phyloP scores from a whole-genome alignment of 371 early-diverging fungal genomes.

The Rhizopus sp. region DNA sequence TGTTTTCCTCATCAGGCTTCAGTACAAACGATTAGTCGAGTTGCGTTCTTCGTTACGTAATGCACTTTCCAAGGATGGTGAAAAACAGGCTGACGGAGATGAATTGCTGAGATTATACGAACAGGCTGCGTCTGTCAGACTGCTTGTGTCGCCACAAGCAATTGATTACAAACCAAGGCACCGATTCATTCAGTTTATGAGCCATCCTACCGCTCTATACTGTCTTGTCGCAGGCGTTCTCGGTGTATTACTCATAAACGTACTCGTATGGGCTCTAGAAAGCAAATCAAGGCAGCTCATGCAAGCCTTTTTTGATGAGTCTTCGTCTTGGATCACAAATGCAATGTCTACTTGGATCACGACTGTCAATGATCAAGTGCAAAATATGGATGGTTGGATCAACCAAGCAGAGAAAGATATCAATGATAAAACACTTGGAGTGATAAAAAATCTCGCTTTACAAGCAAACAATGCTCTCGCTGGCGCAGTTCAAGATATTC shows the following conservation, averaged over 20 bases:
- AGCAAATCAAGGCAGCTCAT: not conserved
- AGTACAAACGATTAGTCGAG: no score
- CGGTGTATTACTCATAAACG: constrained; percentile 18
- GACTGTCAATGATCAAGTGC: not conserved
- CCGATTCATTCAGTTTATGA: constrained; percentile 25
- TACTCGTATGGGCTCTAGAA: constrained; percentile 1
- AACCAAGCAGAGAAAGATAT: constrained; percentile 23
- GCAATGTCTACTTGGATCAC: constrained; percentile 12
- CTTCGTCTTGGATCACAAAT: constrained; percentile 4
- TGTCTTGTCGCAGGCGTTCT: constrained; percentile 30
- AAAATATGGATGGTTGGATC: constrained; percentile 32
- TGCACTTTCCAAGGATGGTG: no score
- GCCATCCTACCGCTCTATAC: constrained; percentile 31
- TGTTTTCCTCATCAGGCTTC: no score
- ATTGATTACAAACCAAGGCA: not conserved
- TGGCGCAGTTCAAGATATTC: constrained; percentile 25
- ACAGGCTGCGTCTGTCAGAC: no score
- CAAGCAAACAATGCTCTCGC: constrained; percentile 33
- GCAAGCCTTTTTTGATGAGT: constrained; percentile 1
- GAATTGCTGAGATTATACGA: no score
- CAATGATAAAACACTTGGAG: constrained; percentile 30
- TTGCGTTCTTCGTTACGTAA: no score
- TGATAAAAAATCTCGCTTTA: constrained; percentile 22
- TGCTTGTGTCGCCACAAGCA: no score
- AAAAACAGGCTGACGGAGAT: no score